Evolutionary conservation across 345 rosid species (phyloP).

Genomic region (Eucalyptus cloeziana): DNA sequence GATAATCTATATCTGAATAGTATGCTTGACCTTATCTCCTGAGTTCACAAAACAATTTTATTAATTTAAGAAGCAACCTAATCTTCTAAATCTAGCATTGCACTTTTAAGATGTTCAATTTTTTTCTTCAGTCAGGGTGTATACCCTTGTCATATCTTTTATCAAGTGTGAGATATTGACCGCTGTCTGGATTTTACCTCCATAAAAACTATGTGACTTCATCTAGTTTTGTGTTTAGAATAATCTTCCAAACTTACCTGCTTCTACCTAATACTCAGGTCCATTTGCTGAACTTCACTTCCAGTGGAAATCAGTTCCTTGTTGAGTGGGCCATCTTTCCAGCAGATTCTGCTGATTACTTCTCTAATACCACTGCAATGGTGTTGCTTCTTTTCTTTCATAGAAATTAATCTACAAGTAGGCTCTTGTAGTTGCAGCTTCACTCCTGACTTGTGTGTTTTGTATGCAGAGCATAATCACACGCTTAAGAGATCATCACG

Average conservation of each 20-base stretch:
- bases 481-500: constrained; percentile 41
- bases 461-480: constrained; percentile 42
- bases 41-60: background rate
- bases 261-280: constrained; percentile 35
- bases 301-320: constrained; percentile 43
- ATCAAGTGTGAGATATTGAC: background rate
- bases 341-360: constrained; percentile 28
- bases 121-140: background rate
- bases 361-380: constrained; percentile 49
- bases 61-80: background rate
- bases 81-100: background rate
- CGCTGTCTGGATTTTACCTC: background rate
- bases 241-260: background rate
- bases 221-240: background rate
- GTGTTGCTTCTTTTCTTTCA: constrained; percentile 5
- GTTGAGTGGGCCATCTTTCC: constrained; percentile 49
- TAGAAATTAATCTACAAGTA: background rate
- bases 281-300: constrained; percentile 30
- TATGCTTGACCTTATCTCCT: background rate
- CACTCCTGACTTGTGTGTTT: background rate
- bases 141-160: background rate
- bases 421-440: background rate
- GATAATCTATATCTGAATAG: background rate
- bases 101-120: background rate
- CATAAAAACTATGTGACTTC: background rate